Evolutionary conservation across 192 early-diverging fungal species (phyloP).

Genomic region (Endogone sp.): DNA sequence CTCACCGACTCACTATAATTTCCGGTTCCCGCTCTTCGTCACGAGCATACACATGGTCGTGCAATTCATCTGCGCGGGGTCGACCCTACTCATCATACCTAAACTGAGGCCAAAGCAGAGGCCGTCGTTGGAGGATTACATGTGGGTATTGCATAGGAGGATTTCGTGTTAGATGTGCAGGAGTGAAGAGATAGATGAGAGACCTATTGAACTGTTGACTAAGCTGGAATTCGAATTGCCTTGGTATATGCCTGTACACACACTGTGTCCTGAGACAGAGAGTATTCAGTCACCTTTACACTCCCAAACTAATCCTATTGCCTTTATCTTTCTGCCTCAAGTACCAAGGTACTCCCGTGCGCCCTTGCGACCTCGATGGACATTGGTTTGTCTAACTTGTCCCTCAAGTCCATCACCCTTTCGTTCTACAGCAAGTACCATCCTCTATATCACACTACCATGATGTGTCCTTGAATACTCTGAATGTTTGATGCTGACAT

Average conservation of each 20-base stretch:
- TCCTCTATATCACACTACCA: background rate
- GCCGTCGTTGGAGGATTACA: conserved; percentile 48
- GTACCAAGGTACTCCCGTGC: conserved; percentile 78
- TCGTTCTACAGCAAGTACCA: conserved; percentile 87
- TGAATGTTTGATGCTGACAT: too few species aligned
- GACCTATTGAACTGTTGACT: background rate
- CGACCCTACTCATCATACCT: conserved; percentile 57
- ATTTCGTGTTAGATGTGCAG: background rate
- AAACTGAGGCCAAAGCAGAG: conserved; percentile 51
- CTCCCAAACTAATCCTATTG: background rate
- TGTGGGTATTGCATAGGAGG: conserved; percentile 22
- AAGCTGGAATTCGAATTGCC: background rate
- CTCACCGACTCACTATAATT: conserved; percentile 73
- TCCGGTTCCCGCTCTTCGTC: conserved; percentile 85
- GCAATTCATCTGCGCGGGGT: conserved; percentile 64
- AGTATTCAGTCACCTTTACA: too few species aligned
- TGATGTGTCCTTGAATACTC: background rate
- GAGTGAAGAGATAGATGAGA: background rate
- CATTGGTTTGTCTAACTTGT: conserved; percentile 86
- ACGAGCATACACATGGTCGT: conserved; percentile 82
- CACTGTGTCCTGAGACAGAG: too few species aligned
- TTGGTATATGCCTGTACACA: background rate
- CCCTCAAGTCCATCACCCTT: conserved; percentile 82
- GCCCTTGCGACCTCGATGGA: conserved; percentile 86
- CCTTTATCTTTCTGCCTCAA: conserved; percentile 10